These are phyloP conservation scores for Avena atlantica DNA, from an alignment of 176 grass and related monocot species.

Conservation along the genomic window DNA sequence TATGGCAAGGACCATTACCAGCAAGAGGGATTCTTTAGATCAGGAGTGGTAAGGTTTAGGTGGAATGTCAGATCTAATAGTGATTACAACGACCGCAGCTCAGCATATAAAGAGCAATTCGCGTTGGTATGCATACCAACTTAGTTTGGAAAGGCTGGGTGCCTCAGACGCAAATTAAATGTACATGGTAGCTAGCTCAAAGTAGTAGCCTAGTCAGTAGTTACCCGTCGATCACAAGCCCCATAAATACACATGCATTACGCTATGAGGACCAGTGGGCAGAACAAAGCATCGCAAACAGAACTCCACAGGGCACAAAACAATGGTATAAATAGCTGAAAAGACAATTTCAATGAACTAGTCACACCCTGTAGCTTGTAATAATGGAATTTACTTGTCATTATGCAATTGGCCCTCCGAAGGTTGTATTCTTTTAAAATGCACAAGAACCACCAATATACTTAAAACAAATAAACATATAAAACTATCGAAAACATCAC, in stretches of 20 bases:
- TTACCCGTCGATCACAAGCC: neutral
- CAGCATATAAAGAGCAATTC: neutral
- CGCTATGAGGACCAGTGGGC: neutral
- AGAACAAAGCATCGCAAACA: neutral
- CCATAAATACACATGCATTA: neutral
- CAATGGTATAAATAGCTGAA: neutral
- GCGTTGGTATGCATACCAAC: neutral
- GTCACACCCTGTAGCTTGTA: constrained; percentile 12
- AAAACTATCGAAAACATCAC: neutral
- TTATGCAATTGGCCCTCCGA: neutral
- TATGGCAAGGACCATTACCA: neutral
- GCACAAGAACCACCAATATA: neutral
- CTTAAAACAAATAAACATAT: neutral
- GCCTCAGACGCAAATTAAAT: neutral
- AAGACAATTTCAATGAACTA: neutral
- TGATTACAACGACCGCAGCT: neutral
- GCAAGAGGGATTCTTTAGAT: neutral
- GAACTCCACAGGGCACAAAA: neutral
- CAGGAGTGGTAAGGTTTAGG: neutral
- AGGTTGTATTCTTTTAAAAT: neutral
- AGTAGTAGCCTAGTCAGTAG: neutral
- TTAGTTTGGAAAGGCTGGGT: neutral
- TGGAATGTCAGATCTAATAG: neutral
- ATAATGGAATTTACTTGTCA: neutral
- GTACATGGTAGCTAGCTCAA: neutral